These are phyloP conservation scores for Saturnispora ahearnii DNA, from an alignment of 805 yeast genomes.

Conservation along the genomic window DNA sequence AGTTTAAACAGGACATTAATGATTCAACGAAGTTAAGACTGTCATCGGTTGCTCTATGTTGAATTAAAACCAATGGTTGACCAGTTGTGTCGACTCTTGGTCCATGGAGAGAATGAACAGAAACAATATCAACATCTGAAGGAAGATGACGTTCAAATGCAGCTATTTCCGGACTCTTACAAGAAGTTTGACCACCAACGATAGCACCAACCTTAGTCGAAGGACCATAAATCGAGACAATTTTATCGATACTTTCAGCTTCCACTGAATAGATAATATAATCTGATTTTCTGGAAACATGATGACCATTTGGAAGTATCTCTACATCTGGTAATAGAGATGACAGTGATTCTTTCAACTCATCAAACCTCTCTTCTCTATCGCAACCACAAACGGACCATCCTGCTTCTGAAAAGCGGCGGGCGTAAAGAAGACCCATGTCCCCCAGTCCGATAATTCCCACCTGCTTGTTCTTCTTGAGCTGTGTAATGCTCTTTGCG, in stretches of 20 bases:
- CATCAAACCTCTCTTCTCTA: constrained; percentile 52
- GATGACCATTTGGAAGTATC: constrained; percentile 70
- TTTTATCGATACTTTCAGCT: constrained; percentile 70
- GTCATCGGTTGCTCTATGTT: constrained; percentile 54
- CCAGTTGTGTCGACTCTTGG: constrained; percentile 84
- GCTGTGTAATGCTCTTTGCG: constrained; percentile 11
- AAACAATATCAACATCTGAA: constrained; percentile 67
- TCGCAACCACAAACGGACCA: constrained; percentile 90
- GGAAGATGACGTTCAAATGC: constrained; percentile 80
- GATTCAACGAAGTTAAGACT: constrained; percentile 53
- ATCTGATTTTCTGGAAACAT: constrained; percentile 73
- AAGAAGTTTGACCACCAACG: constrained; percentile 98
- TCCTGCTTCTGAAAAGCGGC: constrained; percentile 67
- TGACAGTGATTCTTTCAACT: constrained; percentile 26
- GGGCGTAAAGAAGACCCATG: constrained; percentile 89
- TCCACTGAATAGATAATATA: constrained; percentile 87
- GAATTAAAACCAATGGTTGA: constrained; percentile 83
- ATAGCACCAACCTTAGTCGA: constrained; percentile 80
- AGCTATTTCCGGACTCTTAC: constrained; percentile 80
- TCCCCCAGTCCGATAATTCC: constrained; percentile 97
- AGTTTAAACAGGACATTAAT: constrained; percentile 62
- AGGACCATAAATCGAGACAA: constrained; percentile 74
- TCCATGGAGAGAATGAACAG: constrained; percentile 91
- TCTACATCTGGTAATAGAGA: constrained; percentile 31
- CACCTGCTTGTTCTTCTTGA: constrained; percentile 39